Base-by-base conservation (phyloP, 2,329 filamentous ascomycete genomes). In the Didymella glomerata region DNA sequence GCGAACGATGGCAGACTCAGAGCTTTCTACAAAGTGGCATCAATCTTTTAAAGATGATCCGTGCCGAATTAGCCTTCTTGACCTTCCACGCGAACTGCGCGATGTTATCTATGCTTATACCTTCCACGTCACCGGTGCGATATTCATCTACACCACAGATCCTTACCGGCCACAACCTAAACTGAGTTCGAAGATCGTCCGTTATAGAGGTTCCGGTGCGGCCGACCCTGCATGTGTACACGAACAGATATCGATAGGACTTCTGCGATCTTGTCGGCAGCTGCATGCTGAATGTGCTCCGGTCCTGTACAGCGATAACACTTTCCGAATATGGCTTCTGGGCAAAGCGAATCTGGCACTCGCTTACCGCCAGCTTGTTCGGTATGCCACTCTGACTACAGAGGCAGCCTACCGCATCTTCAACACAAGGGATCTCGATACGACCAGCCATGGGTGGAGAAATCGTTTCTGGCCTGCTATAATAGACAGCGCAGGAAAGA, bases 261-360 rank as follows among this genome's bases (percentile, higher is more conserved):
- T 76, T 5, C 27, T 83, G 11, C 66, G 63, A 20, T 77, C 77
- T 4, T 81, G 77, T 67, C 73, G 73, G 27, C 80, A 80, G 54
- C 68, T 81, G 32, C 70, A 81, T 57, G 48, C 66, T 22, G 82
- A 83, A 69, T 73, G 74, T 10, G 72, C 71, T 4, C 76, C 77
- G 2, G 74, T 84, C 5, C 74, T 85, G 4, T 85, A 84, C 59
- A 76, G 78, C 27, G 62, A 65, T 18, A 84, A 85, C 64, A 76
- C 75, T 24, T 85, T 84, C 72, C 62, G 65, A 1, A 45, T 73
- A 13, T 72, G 67, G 58, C 62, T 57, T 4, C 32, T 65, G 22
- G 60, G 34, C 25, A 52, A 66, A 11, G 38, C 53, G 0, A 52
- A 61, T 2, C 40, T 54, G n/a, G 62, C 65, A 1, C 54, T 57